These are phyloP conservation scores for Darksidea phi DNA, from an alignment of 495 filamentous ascomycete genomes.

Conservation along the genomic window DNA sequence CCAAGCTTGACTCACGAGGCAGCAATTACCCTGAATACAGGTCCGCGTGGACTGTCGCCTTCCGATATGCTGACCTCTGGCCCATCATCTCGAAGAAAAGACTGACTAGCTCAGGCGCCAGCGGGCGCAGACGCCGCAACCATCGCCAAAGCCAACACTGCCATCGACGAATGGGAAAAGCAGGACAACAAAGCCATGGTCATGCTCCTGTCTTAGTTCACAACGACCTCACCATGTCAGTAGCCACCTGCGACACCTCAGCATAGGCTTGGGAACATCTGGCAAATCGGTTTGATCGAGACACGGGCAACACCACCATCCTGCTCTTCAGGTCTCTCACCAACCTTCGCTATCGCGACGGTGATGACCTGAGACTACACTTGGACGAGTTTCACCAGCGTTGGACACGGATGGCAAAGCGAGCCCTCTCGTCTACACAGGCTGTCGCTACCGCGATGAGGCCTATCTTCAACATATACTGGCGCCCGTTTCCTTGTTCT, in stretches of 20 bases:
- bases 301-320: neutral
- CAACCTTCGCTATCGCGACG: constrained; percentile 1
- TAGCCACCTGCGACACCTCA: too few relatives aligned
- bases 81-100: neutral
- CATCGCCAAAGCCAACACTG: too few relatives aligned
- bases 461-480: neutral
- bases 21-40: neutral
- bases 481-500: too few relatives aligned
- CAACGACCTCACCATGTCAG: too few relatives aligned
- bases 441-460: neutral
- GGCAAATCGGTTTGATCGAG: neutral
- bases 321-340: neutral
- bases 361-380: neutral
- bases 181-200: too few relatives aligned
- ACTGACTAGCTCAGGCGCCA: too few relatives aligned
- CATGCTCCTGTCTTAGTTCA: too few relatives aligned
- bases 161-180: too few relatives aligned
- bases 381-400: neutral
- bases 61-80: constrained; percentile 4
- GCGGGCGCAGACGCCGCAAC: neutral
- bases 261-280: too few relatives aligned
- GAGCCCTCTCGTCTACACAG: neutral
- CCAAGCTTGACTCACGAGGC: neutral
- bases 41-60: neutral
- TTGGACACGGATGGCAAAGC: neutral